Conservation (phyloP, 2,329 filamentous ascomycete species). For the Penicillium crustosum region DNA sequence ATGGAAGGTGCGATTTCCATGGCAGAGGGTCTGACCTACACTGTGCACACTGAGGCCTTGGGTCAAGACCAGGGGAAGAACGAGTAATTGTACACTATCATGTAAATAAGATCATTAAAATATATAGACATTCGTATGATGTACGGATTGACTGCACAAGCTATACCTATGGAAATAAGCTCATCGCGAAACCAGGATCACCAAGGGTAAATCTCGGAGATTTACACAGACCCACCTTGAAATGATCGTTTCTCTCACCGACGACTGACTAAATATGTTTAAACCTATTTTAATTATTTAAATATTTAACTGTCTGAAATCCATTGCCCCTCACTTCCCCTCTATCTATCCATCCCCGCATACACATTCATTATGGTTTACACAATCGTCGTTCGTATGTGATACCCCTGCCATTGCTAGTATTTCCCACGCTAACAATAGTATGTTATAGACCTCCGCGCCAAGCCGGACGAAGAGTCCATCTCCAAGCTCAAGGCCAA, state of each 20-base stretch:
- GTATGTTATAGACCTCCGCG: slow-evolving; percentile 52
- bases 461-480: slow-evolving; percentile 63
- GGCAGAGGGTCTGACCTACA: slow-evolving; percentile 55
- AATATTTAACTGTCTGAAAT: not conserved
- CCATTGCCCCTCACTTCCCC: slow-evolving; percentile 13
- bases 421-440: not conserved
- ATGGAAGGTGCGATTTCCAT: slow-evolving; percentile 82
- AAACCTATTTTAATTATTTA: not conserved
- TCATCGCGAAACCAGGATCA: slow-evolving; percentile 14
- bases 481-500: slow-evolving; percentile 69
- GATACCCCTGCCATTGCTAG: not conserved
- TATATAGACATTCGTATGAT: slow-evolving; percentile 12
- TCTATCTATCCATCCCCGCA: slow-evolving; percentile 2
- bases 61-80: slow-evolving; percentile 17
- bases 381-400: slow-evolving; percentile 34
- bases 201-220: slow-evolving; percentile 17
- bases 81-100: slow-evolving; percentile 23
- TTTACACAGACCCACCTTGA: slow-evolving; percentile 13
- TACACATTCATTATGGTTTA: slow-evolving; percentile 28
- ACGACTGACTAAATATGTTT: not conserved
- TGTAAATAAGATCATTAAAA: slow-evolving; percentile 26
- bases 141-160: not conserved
- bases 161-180: not conserved
- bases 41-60: slow-evolving; percentile 33
- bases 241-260: slow-evolving; percentile 16